Base-by-base conservation (phyloP, 768 basidiomycete species). In the Hemileccinum impolitum region DNA sequence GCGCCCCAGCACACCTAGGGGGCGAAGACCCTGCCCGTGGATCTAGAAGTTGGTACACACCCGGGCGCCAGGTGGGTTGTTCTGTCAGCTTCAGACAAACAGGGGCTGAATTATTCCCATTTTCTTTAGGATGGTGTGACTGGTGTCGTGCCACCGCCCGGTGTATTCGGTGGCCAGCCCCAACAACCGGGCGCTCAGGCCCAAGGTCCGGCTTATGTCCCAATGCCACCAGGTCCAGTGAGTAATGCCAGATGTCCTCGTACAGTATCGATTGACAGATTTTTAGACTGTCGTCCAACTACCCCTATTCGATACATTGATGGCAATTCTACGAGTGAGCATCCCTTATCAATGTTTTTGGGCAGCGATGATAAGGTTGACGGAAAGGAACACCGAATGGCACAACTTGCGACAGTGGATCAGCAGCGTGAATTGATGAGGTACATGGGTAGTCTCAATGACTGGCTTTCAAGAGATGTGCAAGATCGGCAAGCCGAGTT, bases 361-460 rank as follows among this genome's bases (percentile, higher is more conserved):
- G 8, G 36, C 42, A 13, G 45, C 45, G 15, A 45, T 32, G 23
- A 55, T 43, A 51, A 56, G 45, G 43, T 45, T 45, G 19, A 42
- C 17, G 39, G 4, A 3, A 54, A 91, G 89, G 85, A 90, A 71
- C 89, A 87, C 64, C 84, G 84, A 4, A 66, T 80, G 6, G 85
- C 85, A 1, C 85, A 88, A 63, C 66, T 81, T 17, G 87, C 86
- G 0, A 85, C 85, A 23, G 77, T 90, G 13, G 84, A 87, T 40
- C 87, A 91, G 59, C 87, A 88, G 55, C 77, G 87, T 34, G 87
- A 87, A 61, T 70, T 90, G 43, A 88, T 88, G 79, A 72, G 85
- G 45, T 91, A 93, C 56, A 84, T 93, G 79, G 62, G 78, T 41
- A 78, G 75, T 2, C 70, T 92, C 28, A 93, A 92, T 54, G 77